Base-by-base conservation (phyloP, 768 basidiomycete species). In the Lentinus brumalis region DNA sequence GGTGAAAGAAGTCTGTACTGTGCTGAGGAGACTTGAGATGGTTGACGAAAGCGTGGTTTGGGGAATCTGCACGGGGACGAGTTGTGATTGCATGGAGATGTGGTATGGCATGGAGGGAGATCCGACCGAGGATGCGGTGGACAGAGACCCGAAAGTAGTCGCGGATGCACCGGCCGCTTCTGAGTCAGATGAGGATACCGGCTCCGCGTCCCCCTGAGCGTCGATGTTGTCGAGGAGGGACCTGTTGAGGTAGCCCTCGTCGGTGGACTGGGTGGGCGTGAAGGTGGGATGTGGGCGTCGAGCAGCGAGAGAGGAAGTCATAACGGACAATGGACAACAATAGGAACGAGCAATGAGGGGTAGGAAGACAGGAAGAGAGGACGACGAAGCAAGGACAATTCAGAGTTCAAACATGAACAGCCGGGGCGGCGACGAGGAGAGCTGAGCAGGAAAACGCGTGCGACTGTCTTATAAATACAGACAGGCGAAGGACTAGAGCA, bases 201-300 rank as follows among this genome's bases (percentile, higher is more conserved):
- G 89, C 73, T 92, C 90, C 57, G 89, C 83, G 83, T 92, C 91
- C 53, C 87, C 90, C 75, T 91, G 86, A 56, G 87, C 89, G 83
- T 93, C 86, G 71, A 94, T 83, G 44, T 87, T 89, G 74, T 90
- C 91, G 66, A 93, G 77, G 60, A 93, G 82, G 56, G 91, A 92
- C 73, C 87, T 87, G 79, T 92, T 93, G 73, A 93, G 91, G 69
- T 87, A 86, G 76, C 89, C 91, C 83, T 93, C 91, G 84, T 86
- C 88, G 50, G 69, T 65, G 32, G 70, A 61, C 51, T 66, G 68
- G 38, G 73, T 55, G 63, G 74, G 69, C 42, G 71, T 65, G 61
- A 69, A 70, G 12, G 71, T 65, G 18, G 71, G 57, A 14, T 64
- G 57, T n/a, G 53, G 55, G 39, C 72, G 71, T 56, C 71, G 69